A percentile compares a stretch with the other conserved stretches of the same genome.
Evolutionary conservation across 495 filamentous ascomycete genomes (phyloP).

Genomic region (Aspergillus hancockii): DNA sequence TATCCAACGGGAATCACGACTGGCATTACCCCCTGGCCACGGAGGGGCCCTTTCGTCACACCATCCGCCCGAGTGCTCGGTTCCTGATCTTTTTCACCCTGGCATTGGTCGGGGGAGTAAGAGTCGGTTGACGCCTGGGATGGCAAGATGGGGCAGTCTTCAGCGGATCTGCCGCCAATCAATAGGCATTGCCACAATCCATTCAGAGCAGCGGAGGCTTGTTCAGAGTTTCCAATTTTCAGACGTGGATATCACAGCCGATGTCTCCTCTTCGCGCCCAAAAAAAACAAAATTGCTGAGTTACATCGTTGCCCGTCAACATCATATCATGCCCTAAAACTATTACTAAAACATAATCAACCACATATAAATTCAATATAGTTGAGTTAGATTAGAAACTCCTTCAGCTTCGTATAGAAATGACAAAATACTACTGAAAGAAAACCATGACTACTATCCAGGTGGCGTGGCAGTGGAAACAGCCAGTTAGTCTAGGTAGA

Average conservation of each 20-base stretch:
- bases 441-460: neutral
- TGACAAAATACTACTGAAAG: neutral
- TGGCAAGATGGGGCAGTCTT: neutral
- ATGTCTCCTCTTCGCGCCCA: neutral
- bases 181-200: neutral
- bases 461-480: neutral
- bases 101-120: constrained; percentile 11
- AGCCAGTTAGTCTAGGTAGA: neutral
- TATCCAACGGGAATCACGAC: neutral
- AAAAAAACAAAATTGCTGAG: constrained; percentile 1
- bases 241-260: constrained; percentile 1
- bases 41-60: constrained; percentile 10
- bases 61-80: constrained; percentile 18
- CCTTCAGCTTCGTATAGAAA: neutral
- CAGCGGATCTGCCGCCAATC: constrained; percentile 21
- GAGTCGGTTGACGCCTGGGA: constrained; percentile 4
- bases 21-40: neutral
- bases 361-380: neutral
- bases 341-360: neutral
- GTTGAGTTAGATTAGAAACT: neutral
- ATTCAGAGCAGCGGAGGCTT: neutral
- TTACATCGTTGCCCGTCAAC: neutral
- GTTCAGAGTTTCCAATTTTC: neutral
- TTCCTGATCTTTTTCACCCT: constrained; percentile 9
- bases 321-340: neutral